Evolutionary conservation across 2,329 filamentous ascomycete species (phyloP), one percentile per base, ranked within the genome.

Genomic region (Phoma sp.): DNA sequence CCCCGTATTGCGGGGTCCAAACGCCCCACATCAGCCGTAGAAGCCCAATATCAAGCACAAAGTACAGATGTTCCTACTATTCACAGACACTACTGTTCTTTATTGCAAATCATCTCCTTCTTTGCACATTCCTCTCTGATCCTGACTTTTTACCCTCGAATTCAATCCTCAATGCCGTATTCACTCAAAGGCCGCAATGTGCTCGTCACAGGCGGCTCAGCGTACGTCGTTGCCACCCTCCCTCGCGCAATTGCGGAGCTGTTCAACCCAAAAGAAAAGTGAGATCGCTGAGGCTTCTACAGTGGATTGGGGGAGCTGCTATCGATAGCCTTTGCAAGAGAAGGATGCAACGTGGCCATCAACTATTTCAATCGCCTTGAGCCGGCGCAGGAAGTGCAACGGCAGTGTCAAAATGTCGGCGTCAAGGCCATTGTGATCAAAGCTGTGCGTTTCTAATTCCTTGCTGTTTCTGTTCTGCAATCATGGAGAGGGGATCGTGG

Each of bases 301-400:
- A 85, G 89, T 61, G 90, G 90, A 2, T 82, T 93, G 29, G 90
- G 90, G 32, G 89, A 88, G 38, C 79, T 87, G 3, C 81, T 90
- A 3, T 83, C 82, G 35, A 82, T 83, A 50, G 84, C 86, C 29
- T 90, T 93, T 64, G 89, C 89, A 7, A 76, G 80, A 22, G 80
- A 87, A 64, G 88, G 89, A 41, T 84, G 83, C 68, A 87, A 89
- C 52, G 78, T 93, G 8, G 84, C 86, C 7, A 83, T 95, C 69
- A 93, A 93, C 76, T 93, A 91, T 74, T 80, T 82, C 73, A 84
- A 81, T 58, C 86, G 84, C 70, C 72, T 78, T 32, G 80, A 82
- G 14, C 80, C 85, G 2, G 90, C 89, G 5, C 76, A 84, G 38
- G 75, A 79, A 7, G 77, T 91, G 3, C 78, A 86, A 3, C 67